phyloP scores from a whole-genome alignment of 768 basidiomycete species.

The Mycena filopes region DNA sequence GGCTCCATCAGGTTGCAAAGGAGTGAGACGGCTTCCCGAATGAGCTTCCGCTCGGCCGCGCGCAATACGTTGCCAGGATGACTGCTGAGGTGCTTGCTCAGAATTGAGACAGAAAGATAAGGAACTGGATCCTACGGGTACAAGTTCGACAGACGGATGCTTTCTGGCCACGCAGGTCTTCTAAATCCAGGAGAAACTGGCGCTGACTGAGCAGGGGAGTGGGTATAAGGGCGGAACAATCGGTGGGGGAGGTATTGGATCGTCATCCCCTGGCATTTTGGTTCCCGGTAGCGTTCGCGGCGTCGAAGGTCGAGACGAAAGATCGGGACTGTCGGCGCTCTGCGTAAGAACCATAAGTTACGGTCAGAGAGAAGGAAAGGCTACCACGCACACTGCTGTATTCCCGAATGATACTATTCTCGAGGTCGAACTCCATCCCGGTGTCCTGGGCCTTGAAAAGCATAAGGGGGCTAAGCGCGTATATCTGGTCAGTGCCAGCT shows the following conservation, averaged over 20 bases:
- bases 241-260: background rate
- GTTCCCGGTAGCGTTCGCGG: conserved; percentile 7
- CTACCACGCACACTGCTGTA: conserved; percentile 19
- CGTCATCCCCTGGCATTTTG: background rate
- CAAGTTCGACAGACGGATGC: background rate
- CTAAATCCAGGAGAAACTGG: conserved; percentile 16
- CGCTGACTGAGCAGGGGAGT: conserved; percentile 29
- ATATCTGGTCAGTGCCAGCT: conserved; percentile 30
- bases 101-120: background rate
- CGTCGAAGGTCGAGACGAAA: conserved; percentile 20
- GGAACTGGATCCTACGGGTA: conserved; percentile 4
- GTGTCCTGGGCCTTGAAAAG: conserved; percentile 21
- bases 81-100: background rate
- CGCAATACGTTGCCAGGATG: background rate
- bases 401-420: conserved; percentile 27
- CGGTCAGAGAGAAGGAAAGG: background rate
- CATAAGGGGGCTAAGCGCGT: conserved; percentile 25
- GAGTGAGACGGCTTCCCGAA: conserved; percentile 30
- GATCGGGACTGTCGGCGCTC: conserved; percentile 15
- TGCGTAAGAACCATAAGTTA: background rate
- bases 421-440: conserved; percentile 24
- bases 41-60: conserved; percentile 19
- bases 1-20: conserved; percentile 36
- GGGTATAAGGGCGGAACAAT: conserved; percentile 19
- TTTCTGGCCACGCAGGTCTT: conserved; percentile 12